Base-by-base conservation (phyloP, 2,329 filamentous ascomycete species). In the Madurella fahalii region DNA sequence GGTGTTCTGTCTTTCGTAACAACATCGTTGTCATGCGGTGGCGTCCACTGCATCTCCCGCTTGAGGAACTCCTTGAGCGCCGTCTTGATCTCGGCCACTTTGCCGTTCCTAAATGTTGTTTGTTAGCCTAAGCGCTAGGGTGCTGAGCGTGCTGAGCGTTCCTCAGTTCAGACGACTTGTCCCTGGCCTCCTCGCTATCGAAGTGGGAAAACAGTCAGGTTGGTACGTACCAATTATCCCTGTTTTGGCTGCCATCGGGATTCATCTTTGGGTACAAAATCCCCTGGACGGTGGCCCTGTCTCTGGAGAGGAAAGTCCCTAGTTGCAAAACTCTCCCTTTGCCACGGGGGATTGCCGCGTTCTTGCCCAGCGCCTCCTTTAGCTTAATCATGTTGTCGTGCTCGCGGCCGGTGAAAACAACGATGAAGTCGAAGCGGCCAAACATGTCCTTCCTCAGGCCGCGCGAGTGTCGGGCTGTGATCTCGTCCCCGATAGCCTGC, bases 311-410 rank as follows among this genome's bases (percentile, higher is more conserved):
- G 18, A 62, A 65, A 1, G 52, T 51, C 7, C 69, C 66, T 9
- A 68, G 50, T 17, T 67, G 64, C 51, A 68, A 11, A 5, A 68
- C 55, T 41, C 57, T 44, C 5, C 58, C 65, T 45, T 61, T 67
- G 4, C 61, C 60, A 1, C 40, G 53, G 0, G 54, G 47, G 1
- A 20, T 9, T 47, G 41, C 16, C 45, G 41, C 58, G 17, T 54
- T 55, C n/a, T 49, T 43, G 9, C 54, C 9, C 7, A 67, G 31
- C 2, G 61, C 59, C 25, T 59, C 51, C 45, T 60, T 63, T 15
- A 68, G 47, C 25, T 61, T 61, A 30, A 64, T 40, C 50, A 67
- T 43, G 20, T 65, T 67, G 20, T 65, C 62, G 42, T 65, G 59
- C 18, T 68, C 65, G 2, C 63, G 55, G 20, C 52, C 43, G 15